Evolutionary conservation across 1,284 basidiomycete species (phyloP).

Genomic region (Acaromyces ingoldii): DNA sequence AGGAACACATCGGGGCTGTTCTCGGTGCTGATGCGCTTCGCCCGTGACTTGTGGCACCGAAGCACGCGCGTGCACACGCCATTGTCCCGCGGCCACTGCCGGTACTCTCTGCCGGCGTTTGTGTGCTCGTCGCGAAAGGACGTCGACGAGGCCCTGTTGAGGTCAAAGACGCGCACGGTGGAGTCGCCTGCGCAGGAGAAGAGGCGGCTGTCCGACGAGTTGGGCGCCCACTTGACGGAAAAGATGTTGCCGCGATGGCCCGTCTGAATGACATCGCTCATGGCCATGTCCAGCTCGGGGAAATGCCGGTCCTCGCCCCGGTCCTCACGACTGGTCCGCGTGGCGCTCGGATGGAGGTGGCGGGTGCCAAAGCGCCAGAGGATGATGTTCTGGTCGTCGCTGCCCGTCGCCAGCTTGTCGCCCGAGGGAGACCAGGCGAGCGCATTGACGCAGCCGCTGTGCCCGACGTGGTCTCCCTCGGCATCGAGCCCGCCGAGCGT

Average conservation of each 20-base stretch:
- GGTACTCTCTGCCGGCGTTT: slow-evolving; percentile 12
- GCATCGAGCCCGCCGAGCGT: slow-evolving; percentile 16
- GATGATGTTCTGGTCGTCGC: slow-evolving; percentile 72
- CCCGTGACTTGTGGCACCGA: slow-evolving; percentile 44
- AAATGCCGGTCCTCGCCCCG: slow-evolving; percentile 35
- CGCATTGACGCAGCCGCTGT: slow-evolving; percentile 54
- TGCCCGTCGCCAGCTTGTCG: slow-evolving; percentile 67
- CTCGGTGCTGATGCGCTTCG: slow-evolving; percentile 75
- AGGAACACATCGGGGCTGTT: slow-evolving; percentile 77
- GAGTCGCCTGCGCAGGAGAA: slow-evolving; percentile 71
- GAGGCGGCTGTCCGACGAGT: slow-evolving; percentile 54
- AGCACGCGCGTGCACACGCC: slow-evolving; percentile 35
- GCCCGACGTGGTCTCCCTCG: slow-evolving; percentile 13
- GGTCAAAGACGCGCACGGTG: slow-evolving; percentile 76
- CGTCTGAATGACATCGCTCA: slow-evolving; percentile 9
- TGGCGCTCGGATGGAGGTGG: slow-evolving; percentile 43
- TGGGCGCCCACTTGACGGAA: slow-evolving; percentile 73
- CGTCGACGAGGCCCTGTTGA: slow-evolving; percentile 44
- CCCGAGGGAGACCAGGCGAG: slow-evolving; percentile 76
- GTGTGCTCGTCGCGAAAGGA: slow-evolving; percentile 7
- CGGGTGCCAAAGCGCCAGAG: slow-evolving; percentile 63
- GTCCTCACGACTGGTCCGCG: not conserved
- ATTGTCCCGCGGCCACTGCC: slow-evolving; percentile 13
- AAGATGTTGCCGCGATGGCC: slow-evolving; percentile 79
- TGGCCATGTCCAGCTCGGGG: slow-evolving; percentile 66